Evolutionary conservation across 2,329 filamentous ascomycete genomes (phyloP), one percentile per base, ranked within the genome.

Genomic region (Ophiostoma piceae): DNA sequence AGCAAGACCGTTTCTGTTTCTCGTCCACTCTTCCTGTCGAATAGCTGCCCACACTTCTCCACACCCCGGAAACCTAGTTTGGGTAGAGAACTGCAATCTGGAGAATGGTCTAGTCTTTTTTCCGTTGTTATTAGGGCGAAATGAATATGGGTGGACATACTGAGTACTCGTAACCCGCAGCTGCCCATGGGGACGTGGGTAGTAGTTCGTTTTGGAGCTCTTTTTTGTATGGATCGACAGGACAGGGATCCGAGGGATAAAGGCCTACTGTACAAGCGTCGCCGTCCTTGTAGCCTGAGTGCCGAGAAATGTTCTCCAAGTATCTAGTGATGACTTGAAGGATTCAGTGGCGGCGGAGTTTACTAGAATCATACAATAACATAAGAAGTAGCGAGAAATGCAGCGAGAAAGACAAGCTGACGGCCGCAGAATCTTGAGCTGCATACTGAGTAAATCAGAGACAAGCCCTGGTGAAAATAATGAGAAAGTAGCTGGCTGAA

Each of bases 21-120:
- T 19, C n/a, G 16, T 51, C 19, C 16, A 22, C 47, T 22, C 16
- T 7, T 51, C 19, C 47, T 54, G 26, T 29, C 37, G 37, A 9
- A 41, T 41, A 41, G 12, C 39, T 57, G 2, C 7, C 51, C n/a
- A 11, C 51, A 26, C 8, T 57, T 57, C 51, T 39, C 32, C 62
- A 65, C 62, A 41, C 62, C 32, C 62, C 19, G 11, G 35, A 65
- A 65, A 65, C 19, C 16, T 32, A 57, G 35, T 62, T 60, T 32
- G 54, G 54, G 51, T 22, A 32, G 0, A 26, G 26, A 62, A 12
- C 57, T 62, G 19, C 43, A n/a, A 47, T 47, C 43, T 7, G 43
- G 43, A 47, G 43, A 19, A 47, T 16, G 5, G 16, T 47, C 43
- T 47, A 6, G 43, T 47, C 43, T 47, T 19, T 47, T 47, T 19